Base-by-base conservation (phyloP, 2,329 filamentous ascomycete species). In the Cryphonectria japonica region DNA sequence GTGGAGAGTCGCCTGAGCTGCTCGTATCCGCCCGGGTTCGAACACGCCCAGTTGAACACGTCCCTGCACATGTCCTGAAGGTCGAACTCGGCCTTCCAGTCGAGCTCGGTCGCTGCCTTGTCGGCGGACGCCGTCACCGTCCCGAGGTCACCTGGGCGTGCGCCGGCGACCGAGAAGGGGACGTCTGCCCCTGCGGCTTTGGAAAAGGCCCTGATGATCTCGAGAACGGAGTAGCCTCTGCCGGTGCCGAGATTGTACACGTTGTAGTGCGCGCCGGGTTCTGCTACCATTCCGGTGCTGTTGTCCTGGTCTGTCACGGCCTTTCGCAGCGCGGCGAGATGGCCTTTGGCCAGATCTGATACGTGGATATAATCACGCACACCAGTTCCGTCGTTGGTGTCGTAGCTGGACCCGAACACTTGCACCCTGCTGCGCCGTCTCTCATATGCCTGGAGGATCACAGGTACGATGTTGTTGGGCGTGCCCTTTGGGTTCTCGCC, bases 51-150 rank as follows among this genome's bases (percentile, higher is more conserved):
- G 59, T 72, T 72, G 70, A 67, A 72, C 6, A 72, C 70, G 57
- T 72, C 70, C 32, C 66, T 59, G 67, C 70, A 72, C 70, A 72
- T 72, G 67, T 72, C 70, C 39, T 72, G 70, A 2, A 72, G 59
- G 16, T 69, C 70, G 67, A 72, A 72, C 26, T 70, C 68, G 59
- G 68, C 70, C 29, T 54, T 72, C 70, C 68, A 72, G 59, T 72
- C 70, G 50, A 72, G 70, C 68, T 72, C 70, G 14, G 68, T 72
- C 3, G 68, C 69, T 22, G 70, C 70, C 26, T 72, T 72, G 67
- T 67, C 59, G 22, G 70, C 46, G 7, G 70, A 69, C 0, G 70
- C 70, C 7, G 70, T 72, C 14, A 70, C 70, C 7, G 68, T 70
- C 32, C 70, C 70, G 50, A 72, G 32, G 32, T 72, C 70, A 7